These are phyloP conservation scores for Xerocomellus intermedius DNA, from an alignment of 768 basidiomycete species.

Conservation along the genomic window DNA sequence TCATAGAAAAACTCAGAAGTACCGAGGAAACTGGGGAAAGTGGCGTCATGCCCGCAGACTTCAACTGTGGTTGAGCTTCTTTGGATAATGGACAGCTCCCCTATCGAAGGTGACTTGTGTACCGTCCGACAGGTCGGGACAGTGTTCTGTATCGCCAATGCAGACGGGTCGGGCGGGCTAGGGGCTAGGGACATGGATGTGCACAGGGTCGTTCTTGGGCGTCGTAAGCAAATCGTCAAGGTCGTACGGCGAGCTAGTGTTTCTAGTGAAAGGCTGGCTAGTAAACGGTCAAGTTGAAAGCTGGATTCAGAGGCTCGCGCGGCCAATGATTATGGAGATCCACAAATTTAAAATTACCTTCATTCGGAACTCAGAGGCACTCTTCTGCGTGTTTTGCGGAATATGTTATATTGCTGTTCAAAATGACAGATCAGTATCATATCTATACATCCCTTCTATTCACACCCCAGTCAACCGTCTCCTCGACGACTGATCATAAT, in stretches of 20 bases:
- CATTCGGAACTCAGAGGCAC: not conserved
- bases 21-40: conserved; percentile 46
- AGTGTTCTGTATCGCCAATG: not conserved
- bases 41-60: conserved; percentile 58
- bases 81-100: conserved; percentile 34
- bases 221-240: not conserved
- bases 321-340: not conserved
- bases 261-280: not conserved
- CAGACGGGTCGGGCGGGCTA: not conserved
- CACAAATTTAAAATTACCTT: conserved; percentile 13
- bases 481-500: conserved; percentile 26
- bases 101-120: conserved; percentile 15
- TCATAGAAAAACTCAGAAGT: conserved; percentile 67
- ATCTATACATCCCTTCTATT: conserved; percentile 6
- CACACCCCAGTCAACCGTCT: conserved; percentile 7
- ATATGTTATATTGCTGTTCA: conserved; percentile 7
- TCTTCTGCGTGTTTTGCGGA: not conserved
- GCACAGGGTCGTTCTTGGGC: not conserved
- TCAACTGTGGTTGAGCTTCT: conserved; percentile 61
- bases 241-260: not conserved
- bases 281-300: not conserved
- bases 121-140: not conserved
- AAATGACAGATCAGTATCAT: not conserved
- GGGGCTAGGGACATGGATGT: conserved; percentile 11
- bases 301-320: not conserved